These are phyloP conservation scores for Themeda triandra DNA, from an alignment of 176 grass and related monocot genomes.

Conservation along the genomic window DNA sequence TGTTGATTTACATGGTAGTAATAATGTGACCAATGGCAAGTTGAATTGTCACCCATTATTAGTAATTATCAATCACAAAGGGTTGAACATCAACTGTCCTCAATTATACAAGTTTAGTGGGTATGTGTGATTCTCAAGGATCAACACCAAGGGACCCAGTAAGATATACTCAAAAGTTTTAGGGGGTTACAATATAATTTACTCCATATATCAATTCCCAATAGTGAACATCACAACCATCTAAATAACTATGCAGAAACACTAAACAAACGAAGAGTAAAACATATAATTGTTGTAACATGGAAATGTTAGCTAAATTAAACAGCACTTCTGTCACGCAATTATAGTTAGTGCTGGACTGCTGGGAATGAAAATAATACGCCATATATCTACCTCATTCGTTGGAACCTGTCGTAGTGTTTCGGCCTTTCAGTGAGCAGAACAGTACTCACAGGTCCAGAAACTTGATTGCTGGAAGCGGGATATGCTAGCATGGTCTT, in stretches of 20 bases:
- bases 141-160: background rate
- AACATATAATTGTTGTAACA: background rate
- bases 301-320: background rate
- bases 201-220: background rate
- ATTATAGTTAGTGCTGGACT: background rate
- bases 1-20: background rate
- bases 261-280: background rate
- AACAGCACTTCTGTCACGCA: background rate
- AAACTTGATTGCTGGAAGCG: conserved; percentile 13
- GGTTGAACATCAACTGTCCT: background rate
- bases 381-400: conserved; percentile 35
- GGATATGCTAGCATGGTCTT: conserved; percentile 32
- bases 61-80: background rate
- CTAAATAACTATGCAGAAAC: background rate
- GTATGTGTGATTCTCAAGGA: background rate
- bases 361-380: conserved; percentile 1
- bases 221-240: background rate
- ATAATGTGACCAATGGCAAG: background rate
- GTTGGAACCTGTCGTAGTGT: conserved; percentile 25
- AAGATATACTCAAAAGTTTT: background rate
- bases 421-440: conserved; percentile 19
- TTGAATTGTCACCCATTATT: background rate
- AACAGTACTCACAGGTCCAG: conserved; percentile 25
- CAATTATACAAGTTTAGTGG: background rate
- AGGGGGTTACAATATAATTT: background rate